These are phyloP conservation scores for Fusarium nanum DNA, from an alignment of 2,329 filamentous ascomycete genomes.

Conservation along the genomic window DNA sequence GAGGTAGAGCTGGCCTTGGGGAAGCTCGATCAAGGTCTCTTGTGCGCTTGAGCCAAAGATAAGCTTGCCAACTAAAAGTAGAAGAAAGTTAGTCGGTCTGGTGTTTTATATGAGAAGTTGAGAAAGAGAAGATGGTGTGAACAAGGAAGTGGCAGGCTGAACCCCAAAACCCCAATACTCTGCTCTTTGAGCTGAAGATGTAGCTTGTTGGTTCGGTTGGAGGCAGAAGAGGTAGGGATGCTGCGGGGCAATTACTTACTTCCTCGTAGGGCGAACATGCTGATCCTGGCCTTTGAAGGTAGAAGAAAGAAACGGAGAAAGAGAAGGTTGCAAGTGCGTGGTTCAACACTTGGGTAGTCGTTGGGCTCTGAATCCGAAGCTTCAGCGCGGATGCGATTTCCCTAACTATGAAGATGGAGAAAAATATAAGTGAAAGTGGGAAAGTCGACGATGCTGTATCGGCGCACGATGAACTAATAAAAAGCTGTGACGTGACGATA, in stretches of 20 bases:
- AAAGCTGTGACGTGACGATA: conserved; percentile 33
- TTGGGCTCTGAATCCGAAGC: conserved; percentile 14
- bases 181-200: conserved; percentile 17
- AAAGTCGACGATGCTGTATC: conserved; percentile 36
- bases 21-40: conserved; percentile 92
- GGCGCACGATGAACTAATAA: conserved; percentile 27
- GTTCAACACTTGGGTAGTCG: conserved; percentile 1
- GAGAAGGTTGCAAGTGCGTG: conserved; percentile 9
- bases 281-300: conserved; percentile 35
- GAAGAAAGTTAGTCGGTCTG: conserved; percentile 25
- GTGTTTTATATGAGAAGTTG: not conserved
- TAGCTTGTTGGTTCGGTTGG: conserved; percentile 29
- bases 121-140: not conserved
- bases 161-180: conserved; percentile 1
- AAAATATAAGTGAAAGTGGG: conserved; percentile 8
- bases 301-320: conserved; percentile 7
- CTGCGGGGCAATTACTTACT: conserved; percentile 48
- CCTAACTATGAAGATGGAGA: not conserved
- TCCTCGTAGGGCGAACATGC: conserved; percentile 55
- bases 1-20: conserved; percentile 96
- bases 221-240: conserved; percentile 31
- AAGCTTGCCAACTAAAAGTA: conserved; percentile 80
- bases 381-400: conserved; percentile 5
- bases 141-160: not conserved
- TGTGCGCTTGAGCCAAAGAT: conserved; percentile 89